Evolutionary conservation across 768 basidiomycete genomes (phyloP), one percentile per base, ranked within the genome.

Genomic region (Termitomyces eurrhizus): DNA sequence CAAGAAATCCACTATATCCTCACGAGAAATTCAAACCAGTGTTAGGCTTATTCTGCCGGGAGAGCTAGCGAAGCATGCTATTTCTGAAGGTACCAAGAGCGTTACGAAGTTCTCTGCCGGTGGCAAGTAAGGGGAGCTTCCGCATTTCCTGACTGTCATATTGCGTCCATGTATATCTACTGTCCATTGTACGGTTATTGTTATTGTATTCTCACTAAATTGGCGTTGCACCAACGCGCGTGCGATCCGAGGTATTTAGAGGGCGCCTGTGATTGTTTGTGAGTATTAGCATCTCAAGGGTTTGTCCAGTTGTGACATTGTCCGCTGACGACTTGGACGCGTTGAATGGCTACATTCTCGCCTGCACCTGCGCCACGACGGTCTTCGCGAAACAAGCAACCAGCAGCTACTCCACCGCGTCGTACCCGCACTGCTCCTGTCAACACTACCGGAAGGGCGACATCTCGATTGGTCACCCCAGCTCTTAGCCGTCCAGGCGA

Each of bases 1-100:
- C 63, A 91, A 92, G 83, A 91, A 91, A 78, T 92, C 90, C 3
- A 93, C 91, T 16, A 92, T 93, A 73, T 92, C 92, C n/a, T 92
- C 89, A 46, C 89, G 91, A 55, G 91, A 93, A 75, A 93, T 93
- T 70, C 91, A 93, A 76, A 93, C 91, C 1, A 80, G 85, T 39
- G 92, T 93, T 42, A 84, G 91, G 59, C 79, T 92, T 63, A 92
- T 93, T 71, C 83, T 93, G 39, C 90, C 90, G 56, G 91, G 90
- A 77, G 90, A 92, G 73, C 82, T 93, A 49, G 88, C 89, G 60
- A 92, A 93, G 80, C 91, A 92, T 70, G 91, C 91, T 67, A 92
- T 92, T 76, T 92, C 89, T 7, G 91, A 93, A 77, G 90, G 90
- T 62, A 59, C 54, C 35, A 66, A 60, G 49, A 65, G 62, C 21